Evolutionary conservation across 2,329 filamentous ascomycete species (phyloP).

Genomic region (Clarireedia sp.): DNA sequence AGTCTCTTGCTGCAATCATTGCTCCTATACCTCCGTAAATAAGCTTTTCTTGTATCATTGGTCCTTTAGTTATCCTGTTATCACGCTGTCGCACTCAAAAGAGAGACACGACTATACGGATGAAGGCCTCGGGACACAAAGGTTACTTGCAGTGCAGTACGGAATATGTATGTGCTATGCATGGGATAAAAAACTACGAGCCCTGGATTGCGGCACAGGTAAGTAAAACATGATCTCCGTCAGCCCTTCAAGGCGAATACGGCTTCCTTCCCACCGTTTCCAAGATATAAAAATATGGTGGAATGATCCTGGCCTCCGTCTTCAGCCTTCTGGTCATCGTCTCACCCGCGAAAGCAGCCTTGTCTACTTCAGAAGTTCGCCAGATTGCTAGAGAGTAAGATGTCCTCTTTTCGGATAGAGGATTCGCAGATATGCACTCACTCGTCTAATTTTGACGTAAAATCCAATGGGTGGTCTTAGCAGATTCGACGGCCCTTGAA

Average conservation of each 20-base stretch:
- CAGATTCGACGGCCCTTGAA: background rate
- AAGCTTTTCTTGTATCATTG: background rate
- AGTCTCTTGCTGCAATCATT: background rate
- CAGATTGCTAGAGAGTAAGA: background rate
- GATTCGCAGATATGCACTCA: background rate
- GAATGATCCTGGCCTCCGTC: background rate
- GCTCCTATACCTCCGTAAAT: background rate
- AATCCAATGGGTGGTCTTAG: background rate
- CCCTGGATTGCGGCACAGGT: background rate
- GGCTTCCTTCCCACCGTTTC: background rate
- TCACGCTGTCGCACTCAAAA: background rate
- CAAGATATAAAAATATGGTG: background rate
- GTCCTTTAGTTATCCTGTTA: background rate
- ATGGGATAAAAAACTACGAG: background rate
- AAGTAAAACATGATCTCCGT: slow-evolving; percentile 4
- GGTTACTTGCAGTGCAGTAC: background rate
- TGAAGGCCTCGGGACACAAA: slow-evolving; percentile 2
- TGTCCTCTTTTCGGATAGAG: background rate
- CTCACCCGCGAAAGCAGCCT: background rate
- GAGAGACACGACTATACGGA: background rate
- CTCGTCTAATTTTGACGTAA: background rate
- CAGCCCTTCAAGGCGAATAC: slow-evolving; percentile 8
- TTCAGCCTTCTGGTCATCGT: background rate
- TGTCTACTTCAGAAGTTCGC: too few species aligned
- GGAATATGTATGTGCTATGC: background rate